Conservation (phyloP, 73 alveolate species). For the Effrenium voratum region DNA sequence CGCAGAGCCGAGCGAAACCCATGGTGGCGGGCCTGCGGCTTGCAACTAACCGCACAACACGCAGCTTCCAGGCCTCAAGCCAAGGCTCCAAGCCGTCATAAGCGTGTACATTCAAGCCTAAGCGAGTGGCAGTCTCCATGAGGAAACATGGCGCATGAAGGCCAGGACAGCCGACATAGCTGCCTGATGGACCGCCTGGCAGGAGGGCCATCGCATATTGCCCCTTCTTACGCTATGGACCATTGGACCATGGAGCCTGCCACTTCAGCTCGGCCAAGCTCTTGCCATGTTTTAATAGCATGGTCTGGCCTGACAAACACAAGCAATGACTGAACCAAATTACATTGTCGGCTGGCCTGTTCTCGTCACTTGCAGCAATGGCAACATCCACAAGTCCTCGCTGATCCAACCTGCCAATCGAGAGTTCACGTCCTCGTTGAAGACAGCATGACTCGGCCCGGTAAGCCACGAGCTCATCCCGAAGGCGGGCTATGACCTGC, state of each 20-base stretch:
- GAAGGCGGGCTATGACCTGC: conserved; percentile 45
- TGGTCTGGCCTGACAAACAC: conserved; percentile 64
- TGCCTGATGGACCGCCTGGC: conserved; percentile 51
- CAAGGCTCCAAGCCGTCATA: conserved; percentile 89
- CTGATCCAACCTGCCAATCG: conserved; percentile 19
- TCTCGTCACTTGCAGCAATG: conserved; percentile 91
- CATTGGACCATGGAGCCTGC: background rate
- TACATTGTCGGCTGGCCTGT: background rate
- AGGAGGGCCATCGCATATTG: too few species aligned
- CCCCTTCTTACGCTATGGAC: background rate
- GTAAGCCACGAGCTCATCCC: conserved; percentile 25
- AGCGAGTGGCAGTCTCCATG: too few species aligned
- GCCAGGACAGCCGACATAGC: conserved; percentile 66
- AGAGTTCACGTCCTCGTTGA: background rate
- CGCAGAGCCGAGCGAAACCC: conserved; percentile 73
- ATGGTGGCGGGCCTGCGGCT: background rate
- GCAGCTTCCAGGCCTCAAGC: background rate
- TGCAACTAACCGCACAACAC: background rate
- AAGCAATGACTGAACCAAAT: background rate
- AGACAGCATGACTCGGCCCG: too few species aligned
- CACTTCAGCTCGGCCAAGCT: conserved; percentile 68
- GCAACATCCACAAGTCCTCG: conserved; percentile 75
- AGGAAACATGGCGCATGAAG: too few species aligned
- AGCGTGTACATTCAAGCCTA: conserved; percentile 59
- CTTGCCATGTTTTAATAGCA: conserved; percentile 81